These are phyloP conservation scores for Blastocystis sp. DNA, from an alignment of 352 stramenopile genomes.

Conservation along the genomic window DNA sequence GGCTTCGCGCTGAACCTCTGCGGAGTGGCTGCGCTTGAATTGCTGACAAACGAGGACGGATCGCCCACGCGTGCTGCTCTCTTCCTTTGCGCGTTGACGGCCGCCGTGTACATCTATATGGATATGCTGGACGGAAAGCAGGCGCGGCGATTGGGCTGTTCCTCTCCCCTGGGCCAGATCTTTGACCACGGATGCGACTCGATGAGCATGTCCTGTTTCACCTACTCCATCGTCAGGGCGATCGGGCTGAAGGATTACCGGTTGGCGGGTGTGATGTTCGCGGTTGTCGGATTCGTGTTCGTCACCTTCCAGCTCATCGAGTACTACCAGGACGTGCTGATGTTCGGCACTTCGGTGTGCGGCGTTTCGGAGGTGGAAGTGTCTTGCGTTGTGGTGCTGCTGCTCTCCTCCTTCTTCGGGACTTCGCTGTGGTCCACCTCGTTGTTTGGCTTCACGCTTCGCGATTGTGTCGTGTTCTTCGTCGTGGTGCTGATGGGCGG, in stretches of 20 bases:
- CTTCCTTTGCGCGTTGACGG: neutral
- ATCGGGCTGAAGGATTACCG: neutral
- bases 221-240: neutral
- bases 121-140: constrained; percentile 92
- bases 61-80: neutral
- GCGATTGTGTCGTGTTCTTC: neutral
- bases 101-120: constrained; percentile 73
- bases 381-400: neutral
- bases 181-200: constrained; percentile 89
- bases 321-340: constrained; percentile 42
- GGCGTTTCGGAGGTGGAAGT: constrained; percentile 41
- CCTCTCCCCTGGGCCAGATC: constrained; percentile 90
- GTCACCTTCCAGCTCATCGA: constrained; percentile 47
- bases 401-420: neutral
- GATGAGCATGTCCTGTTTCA: neutral
- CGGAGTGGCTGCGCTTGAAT: neutral
- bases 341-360: constrained; percentile 32
- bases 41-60: neutral
- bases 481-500: neutral
- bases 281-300: constrained; percentile 2
- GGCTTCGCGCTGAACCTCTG: neutral
- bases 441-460: neutral
- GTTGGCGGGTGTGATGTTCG: neutral
- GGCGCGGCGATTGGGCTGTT: constrained; percentile 86
- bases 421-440: neutral